These are phyloP conservation scores for Phlyctochytrium bullatum DNA, from an alignment of 192 early-diverging fungal species.

Conservation along the genomic window DNA sequence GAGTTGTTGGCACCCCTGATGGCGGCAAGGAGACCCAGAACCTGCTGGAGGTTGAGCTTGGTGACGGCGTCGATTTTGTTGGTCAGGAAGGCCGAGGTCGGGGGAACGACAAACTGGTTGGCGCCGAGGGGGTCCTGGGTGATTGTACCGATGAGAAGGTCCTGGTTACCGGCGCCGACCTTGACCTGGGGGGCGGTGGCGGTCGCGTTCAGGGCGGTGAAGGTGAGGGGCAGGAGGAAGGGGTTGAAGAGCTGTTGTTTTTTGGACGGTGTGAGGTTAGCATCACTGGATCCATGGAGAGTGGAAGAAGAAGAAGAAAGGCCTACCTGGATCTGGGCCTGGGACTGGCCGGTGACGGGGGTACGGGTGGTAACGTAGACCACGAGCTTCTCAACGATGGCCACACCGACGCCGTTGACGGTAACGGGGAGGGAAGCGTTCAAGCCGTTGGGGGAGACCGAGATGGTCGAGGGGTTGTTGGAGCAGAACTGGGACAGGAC, in stretches of 20 bases:
- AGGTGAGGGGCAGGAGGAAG: constrained; percentile 1
- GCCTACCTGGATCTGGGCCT: not conserved
- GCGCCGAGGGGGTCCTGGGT: not conserved
- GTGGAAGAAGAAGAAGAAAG: too few species aligned
- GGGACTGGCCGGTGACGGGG: not conserved
- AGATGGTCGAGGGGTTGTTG: not conserved
- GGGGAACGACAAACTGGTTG: not conserved
- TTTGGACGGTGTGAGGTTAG: too few species aligned
- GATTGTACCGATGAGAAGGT: not conserved
- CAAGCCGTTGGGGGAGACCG: not conserved
- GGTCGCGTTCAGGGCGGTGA: not conserved
- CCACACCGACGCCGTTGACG: not conserved
- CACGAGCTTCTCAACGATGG: not conserved
- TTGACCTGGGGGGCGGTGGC: not conserved
- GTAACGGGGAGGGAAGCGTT: not conserved
- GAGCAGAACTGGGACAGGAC: not conserved
- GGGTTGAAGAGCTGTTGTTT: too few species aligned
- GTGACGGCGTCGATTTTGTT: not conserved
- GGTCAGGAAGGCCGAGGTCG: not conserved
- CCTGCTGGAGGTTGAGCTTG: not conserved
- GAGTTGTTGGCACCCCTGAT: not conserved
- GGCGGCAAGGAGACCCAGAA: not conserved
- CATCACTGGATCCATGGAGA: too few species aligned
- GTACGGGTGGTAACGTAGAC: not conserved
- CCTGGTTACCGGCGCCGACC: not conserved